Evolutionary conservation across 345 rosid genomes (phyloP), one percentile per base, ranked within the genome.

Genomic region (Salix arbutifolia): DNA sequence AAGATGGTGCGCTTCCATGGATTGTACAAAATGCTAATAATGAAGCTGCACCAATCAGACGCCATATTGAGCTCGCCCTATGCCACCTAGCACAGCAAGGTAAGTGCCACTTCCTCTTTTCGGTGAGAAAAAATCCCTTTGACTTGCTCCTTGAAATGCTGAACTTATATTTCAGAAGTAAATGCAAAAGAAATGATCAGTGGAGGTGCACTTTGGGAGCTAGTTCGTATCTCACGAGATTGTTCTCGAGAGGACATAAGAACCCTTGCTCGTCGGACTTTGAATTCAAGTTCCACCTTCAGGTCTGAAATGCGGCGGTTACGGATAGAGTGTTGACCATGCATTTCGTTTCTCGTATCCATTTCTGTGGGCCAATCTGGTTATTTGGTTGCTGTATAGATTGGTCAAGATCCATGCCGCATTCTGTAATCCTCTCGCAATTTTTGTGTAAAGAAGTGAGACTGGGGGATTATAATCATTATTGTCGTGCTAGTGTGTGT

Each of bases 201-300:
- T 70, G 84, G 84, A 70, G 84, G 84, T 40, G 84, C 84, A 5
- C 73, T 82, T 0, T 82, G 84, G 84, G 84, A 82, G 76, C 79
- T 82, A 25, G 84, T 82, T 44, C 84, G 81, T 1, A 82, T 82
- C 69, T 82, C 81, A 2, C 76, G 81, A 13, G 79, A 82, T 69
- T 82, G 84, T 71, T 77, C 81, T 4, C 66, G 84, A 26, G 84
- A 82, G 64, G 84, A 82, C 66, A 82, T 82, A 74, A 77, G 79
- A 75, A 78, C n/a, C 40, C 84, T 82, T 70, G 84, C 84, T 52
- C 76, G 65, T 25, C 72, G 69, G 67, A 82, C 81, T 9, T 25
- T 82, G 76, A 74, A 78, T 74, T 65, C 81, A 26, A 82, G 84
- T 68, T 78, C 75, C n/a, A 74, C 79, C 10, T 82, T 82, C 72